Evolutionary conservation across 2,329 filamentous ascomycete species (phyloP), one percentile per base, ranked within the genome.

Genomic region (Cladophialophora chaetospira): DNA sequence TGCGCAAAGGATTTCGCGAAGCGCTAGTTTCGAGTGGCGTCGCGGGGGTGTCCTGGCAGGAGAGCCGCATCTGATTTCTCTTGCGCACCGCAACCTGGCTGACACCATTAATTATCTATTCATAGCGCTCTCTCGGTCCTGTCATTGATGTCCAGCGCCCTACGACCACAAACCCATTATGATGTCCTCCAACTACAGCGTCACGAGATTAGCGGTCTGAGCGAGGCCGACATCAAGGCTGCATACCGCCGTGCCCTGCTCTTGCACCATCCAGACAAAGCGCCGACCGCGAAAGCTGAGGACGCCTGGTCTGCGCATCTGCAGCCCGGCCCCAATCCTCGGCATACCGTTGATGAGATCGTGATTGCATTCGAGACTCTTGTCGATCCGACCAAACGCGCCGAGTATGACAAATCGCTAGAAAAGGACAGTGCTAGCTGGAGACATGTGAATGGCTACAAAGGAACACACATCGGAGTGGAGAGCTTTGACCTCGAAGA

Each of bases 401-500:
- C 69, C 0, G 78, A 79, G 47, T 85, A 84, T 63, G 78, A 84
- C 63, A 73, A 47, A 15, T 31, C 43, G 13, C 54, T 65, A 11
- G 46, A 38, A 8, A 40, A 53, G 15, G 42, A 25, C 3, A 47
- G 4, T 9, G n/a, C 28, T 26, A 43, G 72, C 2, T 56, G 66
- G 1, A 69, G 79, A 36, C 46, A 62, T 56, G 17, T 64, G 65
- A 58, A 68, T 71, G 63, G 68, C 59, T 45, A 38, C 29, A 40
- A 62, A 57, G 15, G 56, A 54, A 54, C 70, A 57, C 79, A 75
- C 55, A 78, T 77, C 1, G 82, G 82, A 0, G 69, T 85, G 5
- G 83, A 86, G 57, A 68, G 77, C 4, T 74, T 84, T 31, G 83
- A 86, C 71, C 67, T 86, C 23, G 81, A 82, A 63, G 82, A 85